Percentiles rank a stretch among this genome's conserved stretches.
These are phyloP conservation scores for Ceratocystis papillata DNA, from an alignment of 2,329 filamentous ascomycete genomes.

Conservation along the genomic window DNA sequence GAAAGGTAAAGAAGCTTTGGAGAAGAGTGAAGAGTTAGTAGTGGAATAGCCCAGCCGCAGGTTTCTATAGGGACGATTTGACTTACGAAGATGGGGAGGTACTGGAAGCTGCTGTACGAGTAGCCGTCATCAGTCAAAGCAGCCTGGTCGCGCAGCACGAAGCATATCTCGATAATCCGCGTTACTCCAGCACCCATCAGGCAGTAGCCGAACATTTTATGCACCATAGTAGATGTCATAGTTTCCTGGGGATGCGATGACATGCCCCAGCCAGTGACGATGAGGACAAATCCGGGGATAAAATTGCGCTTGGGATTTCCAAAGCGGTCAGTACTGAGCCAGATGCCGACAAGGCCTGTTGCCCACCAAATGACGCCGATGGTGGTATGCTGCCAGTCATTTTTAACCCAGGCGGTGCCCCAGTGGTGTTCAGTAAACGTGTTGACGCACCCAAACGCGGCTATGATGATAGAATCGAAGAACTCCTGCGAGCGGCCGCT, in stretches of 20 bases:
- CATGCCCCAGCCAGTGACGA: constrained; percentile 94
- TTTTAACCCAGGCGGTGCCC: constrained; percentile 79
- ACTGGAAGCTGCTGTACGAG: constrained; percentile 54
- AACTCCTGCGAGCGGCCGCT: constrained; percentile 90
- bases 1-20: constrained; percentile 73
- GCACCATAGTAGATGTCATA: constrained; percentile 75
- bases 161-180: constrained; percentile 82
- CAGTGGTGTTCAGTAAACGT: constrained; percentile 96
- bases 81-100: constrained; percentile 48
- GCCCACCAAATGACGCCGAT: constrained; percentile 99
- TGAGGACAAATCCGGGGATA: constrained; percentile 79
- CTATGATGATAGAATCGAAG: constrained; percentile 84
- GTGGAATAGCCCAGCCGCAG: too few species aligned
- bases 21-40: constrained; percentile 23
- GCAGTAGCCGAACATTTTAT: constrained; percentile 84
- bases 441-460: constrained; percentile 92
- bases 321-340: constrained; percentile 75
- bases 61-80: background rate
- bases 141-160: constrained; percentile 65
- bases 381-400: constrained; percentile 95
- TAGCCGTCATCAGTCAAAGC: constrained; percentile 55
- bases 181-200: constrained; percentile 80
- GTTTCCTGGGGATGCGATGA: constrained; percentile 77
- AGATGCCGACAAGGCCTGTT: constrained; percentile 80
- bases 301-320: constrained; percentile 86